These are phyloP conservation scores for Diaporthe amygdali DNA, from an alignment of 2,329 filamentous ascomycete genomes.

Conservation along the genomic window DNA sequence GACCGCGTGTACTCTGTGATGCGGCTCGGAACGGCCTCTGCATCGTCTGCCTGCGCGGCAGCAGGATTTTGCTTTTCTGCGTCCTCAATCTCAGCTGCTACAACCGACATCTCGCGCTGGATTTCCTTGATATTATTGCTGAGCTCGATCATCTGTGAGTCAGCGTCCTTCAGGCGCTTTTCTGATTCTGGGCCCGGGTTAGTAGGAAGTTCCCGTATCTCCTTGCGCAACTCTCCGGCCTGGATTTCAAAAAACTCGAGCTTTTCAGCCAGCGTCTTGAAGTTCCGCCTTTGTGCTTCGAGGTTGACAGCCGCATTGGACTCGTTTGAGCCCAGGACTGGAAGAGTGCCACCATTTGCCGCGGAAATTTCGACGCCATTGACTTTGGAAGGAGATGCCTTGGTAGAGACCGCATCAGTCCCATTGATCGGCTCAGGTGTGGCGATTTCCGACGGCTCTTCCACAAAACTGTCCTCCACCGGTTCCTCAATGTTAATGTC, in stretches of 20 bases:
- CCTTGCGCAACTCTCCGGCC: slow-evolving; percentile 35
- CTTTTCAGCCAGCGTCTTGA: slow-evolving; percentile 39
- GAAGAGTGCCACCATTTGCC: not conserved
- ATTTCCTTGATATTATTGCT: slow-evolving; percentile 39
- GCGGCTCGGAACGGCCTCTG: slow-evolving; percentile 30
- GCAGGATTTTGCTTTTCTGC: slow-evolving; percentile 32
- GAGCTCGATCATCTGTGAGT: slow-evolving; percentile 37
- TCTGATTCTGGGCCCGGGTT: slow-evolving; percentile 21
- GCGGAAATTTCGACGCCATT: slow-evolving; percentile 1
- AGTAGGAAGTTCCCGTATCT: slow-evolving; percentile 35
- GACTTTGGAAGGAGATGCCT: slow-evolving; percentile 12
- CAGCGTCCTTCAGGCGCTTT: slow-evolving; percentile 31
- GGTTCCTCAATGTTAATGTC: slow-evolving; percentile 57
- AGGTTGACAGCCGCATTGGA: slow-evolving; percentile 30
- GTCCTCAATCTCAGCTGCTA: slow-evolving; percentile 44
- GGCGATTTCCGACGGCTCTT: slow-evolving; percentile 23
- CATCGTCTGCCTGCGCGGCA: slow-evolving; percentile 15
- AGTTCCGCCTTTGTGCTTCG: slow-evolving; percentile 38
- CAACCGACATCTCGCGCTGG: slow-evolving; percentile 39
- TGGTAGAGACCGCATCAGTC: slow-evolving; percentile 19
- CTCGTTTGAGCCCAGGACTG: slow-evolving; percentile 9
- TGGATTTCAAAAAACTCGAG: slow-evolving; percentile 38
- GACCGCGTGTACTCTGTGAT: slow-evolving; percentile 60
- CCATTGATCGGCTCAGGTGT: slow-evolving; percentile 24
- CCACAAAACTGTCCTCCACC: slow-evolving; percentile 29